phyloP scores from a whole-genome alignment of 1,284 basidiomycete species.

The Somion occarium region DNA sequence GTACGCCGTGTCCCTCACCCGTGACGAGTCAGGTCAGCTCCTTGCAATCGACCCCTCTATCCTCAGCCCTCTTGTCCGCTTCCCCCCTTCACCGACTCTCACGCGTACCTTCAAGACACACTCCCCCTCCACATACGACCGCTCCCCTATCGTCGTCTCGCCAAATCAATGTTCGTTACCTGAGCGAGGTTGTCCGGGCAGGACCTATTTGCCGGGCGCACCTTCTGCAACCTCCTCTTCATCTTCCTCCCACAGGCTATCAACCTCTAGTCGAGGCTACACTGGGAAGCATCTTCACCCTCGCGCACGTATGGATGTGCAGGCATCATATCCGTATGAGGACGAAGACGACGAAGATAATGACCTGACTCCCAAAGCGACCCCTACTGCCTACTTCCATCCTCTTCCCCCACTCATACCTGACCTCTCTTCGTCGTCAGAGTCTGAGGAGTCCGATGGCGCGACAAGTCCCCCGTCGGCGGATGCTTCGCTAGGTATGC shows the following conservation, averaged over 20 bases:
- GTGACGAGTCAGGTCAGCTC: constrained; percentile 15
- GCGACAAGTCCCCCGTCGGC: constrained; percentile 32
- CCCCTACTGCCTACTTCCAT: constrained; percentile 43
- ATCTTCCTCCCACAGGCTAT: constrained; percentile 8
- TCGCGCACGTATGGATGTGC: constrained; percentile 15
- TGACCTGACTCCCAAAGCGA: constrained; percentile 31
- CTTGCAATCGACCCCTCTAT: constrained; percentile 21
- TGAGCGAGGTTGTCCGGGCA: constrained; percentile 64
- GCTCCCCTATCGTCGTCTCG: constrained; percentile 64
- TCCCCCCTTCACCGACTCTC: constrained; percentile 52
- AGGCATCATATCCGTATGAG: constrained; percentile 22
- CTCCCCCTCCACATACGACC: constrained; percentile 58
- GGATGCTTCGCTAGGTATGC: constrained; percentile 9
- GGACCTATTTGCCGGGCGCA: constrained; percentile 41
- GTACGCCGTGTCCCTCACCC: constrained; percentile 1
- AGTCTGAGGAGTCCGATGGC: constrained; percentile 58
- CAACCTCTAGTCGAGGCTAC: constrained; percentile 7
- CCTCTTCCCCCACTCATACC: constrained; percentile 47
- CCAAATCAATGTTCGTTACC: constrained; percentile 65
- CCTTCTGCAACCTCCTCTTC: background rate
- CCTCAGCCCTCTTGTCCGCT: constrained; percentile 38
- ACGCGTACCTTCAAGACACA: constrained; percentile 51
- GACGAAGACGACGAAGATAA: constrained; percentile 15
- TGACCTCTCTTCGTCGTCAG: constrained; percentile 48
- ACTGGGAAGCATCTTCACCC: constrained; percentile 40